Evolutionary conservation across 257 asterid genomes (phyloP), one percentile per base, ranked within the genome.

Genomic region (Euphrasia confusa): DNA sequence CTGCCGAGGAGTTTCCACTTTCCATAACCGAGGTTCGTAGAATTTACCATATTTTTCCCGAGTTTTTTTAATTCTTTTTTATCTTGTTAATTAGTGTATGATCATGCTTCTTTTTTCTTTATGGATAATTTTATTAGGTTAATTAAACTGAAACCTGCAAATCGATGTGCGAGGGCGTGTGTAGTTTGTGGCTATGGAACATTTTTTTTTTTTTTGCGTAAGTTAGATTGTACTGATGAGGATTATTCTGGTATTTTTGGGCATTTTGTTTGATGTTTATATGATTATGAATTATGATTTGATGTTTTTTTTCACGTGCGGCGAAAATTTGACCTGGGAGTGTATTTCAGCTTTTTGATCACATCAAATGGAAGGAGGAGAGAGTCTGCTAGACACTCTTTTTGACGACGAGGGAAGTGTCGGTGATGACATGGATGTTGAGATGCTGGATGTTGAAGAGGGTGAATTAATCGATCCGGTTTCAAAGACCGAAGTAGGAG

Each of bases 361-460:
- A 10, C 4, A 30, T 30, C 33, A 30, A 58, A 86, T 86, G 97
- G 87, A 80, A 68, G 75, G 82, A 62, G 87, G 74, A 56, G 83
- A 83, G 52, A 75, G 79, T 66, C 52, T 90, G 67, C 71, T 84
- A 0, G 88, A 83, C 68, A 63, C 79, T 4, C 68, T 86, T 50
- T 80, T 79, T 50, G 93, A 83, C 47, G 90, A 74, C 47, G 90
- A 74, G 24, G 95, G 75, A 66, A 69, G 66, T 68, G 8, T 70
- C 32, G 89, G 75, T 17, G 86, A 77, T 63, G 83, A 45, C n/a
- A 74, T 71, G 48, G 95, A 89, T 80, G 81, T 83, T 67, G 88
- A 86, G 68, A 91, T 91, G 98, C 60, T 73, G 75, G 98, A 88
- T 72, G 78, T 77, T 65, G 96, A 90, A 71, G 96, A 86, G 54